A percentile compares a stretch with the other conserved stretches of the same genome.
Evolutionary conservation across 257 asterid genomes (phyloP).

Genomic region (Voacanga thouarsii): DNA sequence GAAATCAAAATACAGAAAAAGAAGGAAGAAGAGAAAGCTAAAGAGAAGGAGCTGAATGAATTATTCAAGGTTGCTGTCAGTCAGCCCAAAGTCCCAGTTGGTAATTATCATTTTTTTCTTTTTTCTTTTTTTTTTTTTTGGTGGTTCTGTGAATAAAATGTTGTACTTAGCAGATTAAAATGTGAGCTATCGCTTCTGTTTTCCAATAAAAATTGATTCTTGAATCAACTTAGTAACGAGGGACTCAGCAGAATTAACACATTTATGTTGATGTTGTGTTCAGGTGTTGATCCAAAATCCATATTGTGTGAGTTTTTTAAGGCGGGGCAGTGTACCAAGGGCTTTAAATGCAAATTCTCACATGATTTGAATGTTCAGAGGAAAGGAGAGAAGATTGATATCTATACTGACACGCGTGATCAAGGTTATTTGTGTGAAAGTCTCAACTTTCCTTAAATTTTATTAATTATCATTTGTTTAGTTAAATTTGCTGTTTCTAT

Average conservation of each 20-base stretch:
- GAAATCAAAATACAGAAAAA: slow-evolving; percentile 62
- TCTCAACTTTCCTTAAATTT: slow-evolving; percentile 6
- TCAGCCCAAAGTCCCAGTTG: slow-evolving; percentile 95
- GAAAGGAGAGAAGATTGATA: slow-evolving; percentile 93
- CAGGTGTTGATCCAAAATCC: slow-evolving; percentile 96
- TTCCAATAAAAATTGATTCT: background rate
- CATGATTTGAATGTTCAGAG: slow-evolving; percentile 93
- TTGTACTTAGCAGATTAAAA: background rate
- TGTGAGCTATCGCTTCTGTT: background rate
- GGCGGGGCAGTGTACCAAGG: slow-evolving; percentile 86
- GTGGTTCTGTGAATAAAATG: background rate
- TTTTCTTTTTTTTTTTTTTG: background rate
- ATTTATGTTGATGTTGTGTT: background rate
- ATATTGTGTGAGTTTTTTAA: slow-evolving; percentile 79
- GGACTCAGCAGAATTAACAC: background rate
- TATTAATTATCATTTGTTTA: background rate
- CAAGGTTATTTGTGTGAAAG: slow-evolving; percentile 34
- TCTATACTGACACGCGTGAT: slow-evolving; percentile 76
- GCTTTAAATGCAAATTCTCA: slow-evolving; percentile 94
- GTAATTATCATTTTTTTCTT: slow-evolving; percentile 32
- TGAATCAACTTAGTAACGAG: background rate
- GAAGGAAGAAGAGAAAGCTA: slow-evolving; percentile 92
- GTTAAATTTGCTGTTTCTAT: background rate
- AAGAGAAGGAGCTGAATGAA: slow-evolving; percentile 85
- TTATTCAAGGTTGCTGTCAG: slow-evolving; percentile 78